These are phyloP conservation scores for Lathyrus aphaca DNA, from an alignment of 306 rosid species.

Conservation along the genomic window DNA sequence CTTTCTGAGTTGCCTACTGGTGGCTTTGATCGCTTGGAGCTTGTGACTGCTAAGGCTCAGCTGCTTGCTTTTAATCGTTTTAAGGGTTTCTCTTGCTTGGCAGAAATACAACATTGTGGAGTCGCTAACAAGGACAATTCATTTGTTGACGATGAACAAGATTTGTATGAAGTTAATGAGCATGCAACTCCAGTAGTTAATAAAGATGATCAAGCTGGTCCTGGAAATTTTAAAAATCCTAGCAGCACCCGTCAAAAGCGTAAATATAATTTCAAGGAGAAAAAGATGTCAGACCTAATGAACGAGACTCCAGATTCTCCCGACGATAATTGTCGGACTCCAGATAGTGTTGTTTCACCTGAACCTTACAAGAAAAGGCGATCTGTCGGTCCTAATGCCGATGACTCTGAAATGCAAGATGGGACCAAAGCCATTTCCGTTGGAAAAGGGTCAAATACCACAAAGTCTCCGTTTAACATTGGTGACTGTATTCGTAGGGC, in stretches of 20 bases:
- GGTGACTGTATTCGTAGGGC: conserved; percentile 94
- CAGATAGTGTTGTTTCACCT: conserved; percentile 44
- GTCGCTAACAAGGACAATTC: conserved; percentile 49
- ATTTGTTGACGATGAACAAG: conserved; percentile 40
- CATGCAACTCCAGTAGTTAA: conserved; percentile 42
- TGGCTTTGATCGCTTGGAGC: conserved; percentile 66
- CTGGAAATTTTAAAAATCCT: conserved; percentile 44
- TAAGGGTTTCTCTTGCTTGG: conserved; percentile 72
- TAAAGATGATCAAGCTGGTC: conserved; percentile 52
- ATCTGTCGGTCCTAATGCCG: conserved; percentile 54
- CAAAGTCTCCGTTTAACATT: conserved; percentile 75
- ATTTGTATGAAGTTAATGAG: conserved; percentile 43
- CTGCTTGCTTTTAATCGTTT: conserved; percentile 70
- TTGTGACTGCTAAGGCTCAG: conserved; percentile 83
- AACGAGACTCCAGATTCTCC: conserved; percentile 52
- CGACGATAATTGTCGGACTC: conserved; percentile 52
- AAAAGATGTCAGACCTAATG: conserved; percentile 77
- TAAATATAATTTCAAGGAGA: conserved; percentile 73
- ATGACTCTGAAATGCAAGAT: conserved; percentile 53
- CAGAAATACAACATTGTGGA: conserved; percentile 74
- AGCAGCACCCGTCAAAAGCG: conserved; percentile 65
- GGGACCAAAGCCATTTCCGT: conserved; percentile 63
- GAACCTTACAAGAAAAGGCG: conserved; percentile 59
- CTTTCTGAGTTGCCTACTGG: conserved; percentile 66
- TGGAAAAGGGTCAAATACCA: conserved; percentile 57